Percentiles rank a stretch among this genome's conserved stretches.
Conservation (phyloP, 257 asterid genomes). For the Gentiana macrophylla region DNA sequence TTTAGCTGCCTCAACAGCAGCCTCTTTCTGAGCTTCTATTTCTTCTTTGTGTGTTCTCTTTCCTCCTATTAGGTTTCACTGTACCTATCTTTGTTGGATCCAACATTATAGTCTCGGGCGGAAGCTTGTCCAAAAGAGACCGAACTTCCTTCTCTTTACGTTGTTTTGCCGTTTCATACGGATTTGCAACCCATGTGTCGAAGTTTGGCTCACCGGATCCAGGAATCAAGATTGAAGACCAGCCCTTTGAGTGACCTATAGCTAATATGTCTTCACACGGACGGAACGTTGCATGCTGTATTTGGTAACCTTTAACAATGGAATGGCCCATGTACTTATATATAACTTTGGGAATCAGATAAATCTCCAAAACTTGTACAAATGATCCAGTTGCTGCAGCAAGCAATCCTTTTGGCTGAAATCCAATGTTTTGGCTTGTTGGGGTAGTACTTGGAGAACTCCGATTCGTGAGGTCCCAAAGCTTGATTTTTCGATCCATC, state of each 20-base stretch:
- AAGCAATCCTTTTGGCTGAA: slow-evolving; percentile 82
- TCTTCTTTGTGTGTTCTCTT: slow-evolving; percentile 43
- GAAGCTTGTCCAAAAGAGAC: slow-evolving; percentile 83
- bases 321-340: slow-evolving; percentile 74
- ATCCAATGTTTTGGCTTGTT: slow-evolving; percentile 49
- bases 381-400: slow-evolving; percentile 65
- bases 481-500: slow-evolving; percentile 77
- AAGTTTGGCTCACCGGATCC: slow-evolving; percentile 96
- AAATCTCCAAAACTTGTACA: slow-evolving; percentile 51
- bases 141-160: slow-evolving; percentile 78
- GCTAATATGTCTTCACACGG: slow-evolving; percentile 89
- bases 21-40: slow-evolving; percentile 49
- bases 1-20: slow-evolving; percentile 60
- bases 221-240: slow-evolving; percentile 54
- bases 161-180: slow-evolving; percentile 76
- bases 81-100: slow-evolving; percentile 89
- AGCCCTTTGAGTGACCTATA: slow-evolving; percentile 86
- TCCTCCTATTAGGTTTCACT: slow-evolving; percentile 45
- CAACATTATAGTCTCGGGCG: slow-evolving; percentile 93
- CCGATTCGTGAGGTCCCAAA: slow-evolving; percentile 90
- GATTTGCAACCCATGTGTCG: slow-evolving; percentile 84
- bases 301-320: slow-evolving; percentile 81
- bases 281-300: slow-evolving; percentile 43
- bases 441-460: slow-evolving; percentile 50
- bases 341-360: slow-evolving; percentile 46